phyloP scores from a whole-genome alignment of 2,329 filamentous ascomycete species.

The Penicillium paneum region DNA sequence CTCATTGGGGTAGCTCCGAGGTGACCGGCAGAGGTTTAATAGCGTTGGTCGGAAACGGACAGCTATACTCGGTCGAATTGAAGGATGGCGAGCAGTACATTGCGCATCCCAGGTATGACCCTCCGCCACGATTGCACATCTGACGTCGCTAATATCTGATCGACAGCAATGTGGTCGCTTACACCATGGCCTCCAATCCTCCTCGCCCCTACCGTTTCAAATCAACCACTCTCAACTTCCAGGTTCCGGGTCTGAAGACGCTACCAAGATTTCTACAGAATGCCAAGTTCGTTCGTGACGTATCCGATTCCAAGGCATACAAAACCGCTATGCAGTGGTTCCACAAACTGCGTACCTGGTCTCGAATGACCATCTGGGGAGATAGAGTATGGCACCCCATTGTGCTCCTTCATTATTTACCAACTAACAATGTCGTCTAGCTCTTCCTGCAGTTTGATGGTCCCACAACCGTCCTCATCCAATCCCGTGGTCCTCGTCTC shows the following conservation, averaged over 20 bases:
- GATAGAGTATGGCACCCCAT: constrained; percentile 59
- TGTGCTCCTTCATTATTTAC: neutral
- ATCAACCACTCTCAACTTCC: constrained; percentile 69
- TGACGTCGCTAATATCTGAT: constrained; percentile 5
- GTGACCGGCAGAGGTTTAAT: constrained; percentile 84
- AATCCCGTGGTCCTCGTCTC: constrained; percentile 76
- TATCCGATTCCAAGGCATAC: constrained; percentile 71
- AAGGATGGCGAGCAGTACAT: constrained; percentile 84
- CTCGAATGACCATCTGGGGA: constrained; percentile 83
- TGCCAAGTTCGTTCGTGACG: constrained; percentile 67
- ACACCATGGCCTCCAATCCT: constrained; percentile 69
- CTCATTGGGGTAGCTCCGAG: constrained; percentile 88
- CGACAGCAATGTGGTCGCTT: constrained; percentile 81
- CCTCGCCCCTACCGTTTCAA: constrained; percentile 86
- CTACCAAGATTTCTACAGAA: constrained; percentile 64
- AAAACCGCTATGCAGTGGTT: constrained; percentile 62
- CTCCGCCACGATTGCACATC: neutral
- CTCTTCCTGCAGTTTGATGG: constrained; percentile 88
- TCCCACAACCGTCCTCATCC: constrained; percentile 79
- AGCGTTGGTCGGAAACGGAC: constrained; percentile 79
- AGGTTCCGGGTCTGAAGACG: constrained; percentile 65
- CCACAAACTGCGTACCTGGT: constrained; percentile 70
- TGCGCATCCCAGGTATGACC: constrained; percentile 67
- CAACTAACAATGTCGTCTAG: constrained; percentile 30
- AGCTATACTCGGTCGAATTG: constrained; percentile 81